Percentiles rank a stretch among this genome's conserved stretches.
Conservation (phyloP, 352 stramenopile species). For the Pythium graminicola region DNA sequence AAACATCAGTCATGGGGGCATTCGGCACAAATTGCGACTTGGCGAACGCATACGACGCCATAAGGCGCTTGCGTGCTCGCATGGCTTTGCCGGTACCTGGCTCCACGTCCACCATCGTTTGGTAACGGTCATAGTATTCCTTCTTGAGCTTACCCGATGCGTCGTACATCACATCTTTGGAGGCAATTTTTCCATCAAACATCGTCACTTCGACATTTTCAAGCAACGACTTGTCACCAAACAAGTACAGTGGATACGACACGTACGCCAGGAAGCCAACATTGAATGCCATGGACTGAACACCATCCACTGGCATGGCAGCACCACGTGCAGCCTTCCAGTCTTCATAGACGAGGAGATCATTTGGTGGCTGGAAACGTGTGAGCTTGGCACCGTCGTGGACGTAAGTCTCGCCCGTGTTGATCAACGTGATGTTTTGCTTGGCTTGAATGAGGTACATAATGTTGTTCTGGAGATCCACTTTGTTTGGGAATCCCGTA, state of each 20-base stretch:
- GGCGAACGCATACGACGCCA: constrained; percentile 48
- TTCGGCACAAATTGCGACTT: constrained; percentile 32
- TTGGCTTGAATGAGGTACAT: constrained; percentile 45
- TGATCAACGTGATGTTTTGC: constrained; percentile 45
- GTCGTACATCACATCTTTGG: constrained; percentile 41
- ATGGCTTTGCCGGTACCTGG: constrained; percentile 67
- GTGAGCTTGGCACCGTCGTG: constrained; percentile 45
- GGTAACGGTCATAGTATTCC: constrained; percentile 37
- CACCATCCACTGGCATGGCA: constrained; percentile 49
- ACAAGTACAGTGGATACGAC: constrained; percentile 65
- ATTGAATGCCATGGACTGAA: constrained; percentile 61
- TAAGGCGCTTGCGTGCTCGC: constrained; percentile 50
- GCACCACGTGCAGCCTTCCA: constrained; percentile 34
- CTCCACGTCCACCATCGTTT: constrained; percentile 64
- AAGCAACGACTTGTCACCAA: constrained; percentile 40
- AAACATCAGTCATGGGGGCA: constrained; percentile 51
- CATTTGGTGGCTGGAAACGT: constrained; percentile 37
- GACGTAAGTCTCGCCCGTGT: constrained; percentile 30
- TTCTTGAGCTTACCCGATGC: constrained; percentile 37
- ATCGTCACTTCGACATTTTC: constrained; percentile 49
- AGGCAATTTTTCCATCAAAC: constrained; percentile 37
- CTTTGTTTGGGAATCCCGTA: constrained; percentile 41
- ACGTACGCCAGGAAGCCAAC: constrained; percentile 64
- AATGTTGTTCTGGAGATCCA: constrained; percentile 23
- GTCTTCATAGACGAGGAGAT: constrained; percentile 31